Evolutionary conservation across 2,329 filamentous ascomycete genomes (phyloP).

Genomic region (Zymoseptoria pseudotritici): DNA sequence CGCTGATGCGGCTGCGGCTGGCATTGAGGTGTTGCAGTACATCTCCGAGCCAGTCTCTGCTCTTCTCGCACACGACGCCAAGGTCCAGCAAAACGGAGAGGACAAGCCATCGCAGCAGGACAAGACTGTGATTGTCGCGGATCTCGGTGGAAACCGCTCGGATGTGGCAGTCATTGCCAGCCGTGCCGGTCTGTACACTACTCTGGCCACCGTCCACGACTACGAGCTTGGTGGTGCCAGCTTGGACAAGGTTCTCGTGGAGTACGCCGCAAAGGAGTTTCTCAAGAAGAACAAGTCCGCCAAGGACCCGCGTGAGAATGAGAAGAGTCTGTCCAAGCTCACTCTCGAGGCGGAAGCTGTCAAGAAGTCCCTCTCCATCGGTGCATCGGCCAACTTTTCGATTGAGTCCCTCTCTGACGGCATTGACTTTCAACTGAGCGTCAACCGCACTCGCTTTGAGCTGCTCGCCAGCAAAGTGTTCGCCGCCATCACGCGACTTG

Average conservation of each 20-base stretch:
- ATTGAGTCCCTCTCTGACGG: slow-evolving; percentile 86
- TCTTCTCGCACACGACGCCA: slow-evolving; percentile 81
- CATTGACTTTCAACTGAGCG: slow-evolving; percentile 80
- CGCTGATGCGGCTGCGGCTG: slow-evolving; percentile 70
- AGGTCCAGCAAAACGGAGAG: slow-evolving; percentile 36
- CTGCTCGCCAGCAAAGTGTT: slow-evolving; percentile 81
- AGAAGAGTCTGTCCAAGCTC: slow-evolving; percentile 79
- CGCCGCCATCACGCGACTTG: slow-evolving; percentile 75
- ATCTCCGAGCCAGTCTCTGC: slow-evolving; percentile 87
- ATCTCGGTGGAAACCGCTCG: slow-evolving; percentile 85
- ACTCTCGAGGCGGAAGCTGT: slow-evolving; percentile 84
- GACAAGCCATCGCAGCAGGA: slow-evolving; percentile 67
- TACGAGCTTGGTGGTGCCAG: slow-evolving; percentile 84
- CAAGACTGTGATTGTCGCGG: slow-evolving; percentile 85
- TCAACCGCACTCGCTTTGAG: slow-evolving; percentile 92
- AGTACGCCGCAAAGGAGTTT: slow-evolving; percentile 98
- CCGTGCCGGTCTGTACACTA: slow-evolving; percentile 90
- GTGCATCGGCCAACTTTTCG: slow-evolving; percentile 81
- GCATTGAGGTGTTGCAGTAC: slow-evolving; percentile 83
- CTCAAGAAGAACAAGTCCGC: slow-evolving; percentile 82
- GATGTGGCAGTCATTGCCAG: slow-evolving; percentile 88
- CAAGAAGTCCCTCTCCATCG: slow-evolving; percentile 86
- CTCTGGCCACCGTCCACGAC: slow-evolving; percentile 88
- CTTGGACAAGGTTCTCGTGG: slow-evolving; percentile 83
- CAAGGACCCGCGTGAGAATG: slow-evolving; percentile 70